Evolutionary conservation across 805 yeast species (phyloP).

Genomic region (Groenewaldozyma tartarivorans): DNA sequence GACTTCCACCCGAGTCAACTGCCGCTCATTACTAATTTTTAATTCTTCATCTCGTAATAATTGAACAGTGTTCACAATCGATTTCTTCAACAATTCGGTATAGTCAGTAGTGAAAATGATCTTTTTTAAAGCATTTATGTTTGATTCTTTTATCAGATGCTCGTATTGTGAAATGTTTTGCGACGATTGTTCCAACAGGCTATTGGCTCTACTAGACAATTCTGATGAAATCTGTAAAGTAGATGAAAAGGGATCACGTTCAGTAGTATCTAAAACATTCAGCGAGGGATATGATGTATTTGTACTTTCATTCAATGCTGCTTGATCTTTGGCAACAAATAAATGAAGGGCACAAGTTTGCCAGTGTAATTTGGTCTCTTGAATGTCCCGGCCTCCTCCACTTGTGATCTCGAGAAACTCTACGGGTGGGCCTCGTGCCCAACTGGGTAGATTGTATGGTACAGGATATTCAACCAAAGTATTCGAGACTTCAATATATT

Average conservation of each 20-base stretch:
- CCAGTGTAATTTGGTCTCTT: slow-evolving; percentile 23
- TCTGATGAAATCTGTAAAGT: slow-evolving; percentile 12
- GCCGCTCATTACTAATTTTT: slow-evolving; percentile 2
- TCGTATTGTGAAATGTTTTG: slow-evolving; percentile 18
- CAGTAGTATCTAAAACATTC: slow-evolving; percentile 10
- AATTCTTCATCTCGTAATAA: slow-evolving; percentile 9
- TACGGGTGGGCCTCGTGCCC: background rate
- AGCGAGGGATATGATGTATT: slow-evolving; percentile 19
- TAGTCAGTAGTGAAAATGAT: slow-evolving; percentile 10
- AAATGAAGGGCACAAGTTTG: slow-evolving; percentile 22
- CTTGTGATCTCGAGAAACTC: background rate
- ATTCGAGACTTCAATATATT: slow-evolving; percentile 25
- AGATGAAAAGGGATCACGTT: background rate
- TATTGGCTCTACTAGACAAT: slow-evolving; percentile 19
- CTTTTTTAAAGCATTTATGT: slow-evolving; percentile 17
- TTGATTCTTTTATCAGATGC: slow-evolving; percentile 15
- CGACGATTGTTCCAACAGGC: slow-evolving; percentile 20
- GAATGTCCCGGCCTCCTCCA: background rate
- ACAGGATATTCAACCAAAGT: slow-evolving; percentile 23
- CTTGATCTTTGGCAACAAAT: slow-evolving; percentile 13
- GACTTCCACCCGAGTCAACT: slow-evolving; percentile 12
- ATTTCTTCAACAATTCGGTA: slow-evolving; percentile 10
- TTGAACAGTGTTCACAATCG: slow-evolving; percentile 24
- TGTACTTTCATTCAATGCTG: slow-evolving; percentile 12
- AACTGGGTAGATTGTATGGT: slow-evolving; percentile 14